Base-by-base conservation (phyloP, 257 asterid species). In the Gentiana straminea region DNA sequence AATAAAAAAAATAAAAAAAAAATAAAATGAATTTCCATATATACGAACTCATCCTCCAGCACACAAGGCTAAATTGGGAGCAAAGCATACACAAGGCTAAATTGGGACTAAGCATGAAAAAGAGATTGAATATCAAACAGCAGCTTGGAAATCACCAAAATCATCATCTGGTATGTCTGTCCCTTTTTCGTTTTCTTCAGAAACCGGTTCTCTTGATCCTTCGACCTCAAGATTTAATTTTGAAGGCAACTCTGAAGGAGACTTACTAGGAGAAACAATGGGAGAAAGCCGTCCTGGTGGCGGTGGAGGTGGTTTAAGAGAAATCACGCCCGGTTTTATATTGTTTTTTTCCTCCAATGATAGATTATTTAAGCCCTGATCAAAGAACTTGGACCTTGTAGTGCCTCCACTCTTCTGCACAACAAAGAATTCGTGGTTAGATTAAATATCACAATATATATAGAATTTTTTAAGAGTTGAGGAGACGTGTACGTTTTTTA, bases 91-190 rank as follows among this genome's bases (percentile, higher is more conserved):
- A 24, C 24, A 24, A 24, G 24, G 24, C 24, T 24, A 24, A 24
- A 24, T 24, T 24, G 24, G 24, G 24, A 24, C 24, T 24, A 24
- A 24, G 24, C 24, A 24, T 24, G 24, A 24, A 24, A 24, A 24
- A 24, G 24, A 24, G 24, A 24, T 0, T 24, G 24, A 65, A 41
- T 55, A 62, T 74, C 66, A 86, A 13, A 83, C 84, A 57, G 99
- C 97, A 58, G 89, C 92, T 79, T 92, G 97, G 76, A 92, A 92
- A 77, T 92, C 99, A 33, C 97, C 95, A 60, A 92, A 92, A 69
- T 88, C 97, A 54, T 92, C 99, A 10, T 92, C 97, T 24, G 72
- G 83, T 10, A 51, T 54, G 52, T 73, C 85, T 35, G 66, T 81
- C 13, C 73, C 47, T 51, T 46, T 79, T 75, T 73, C 69, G 33